phyloP scores from a whole-genome alignment of 306 rosid species.

The Neltuma alba region DNA sequence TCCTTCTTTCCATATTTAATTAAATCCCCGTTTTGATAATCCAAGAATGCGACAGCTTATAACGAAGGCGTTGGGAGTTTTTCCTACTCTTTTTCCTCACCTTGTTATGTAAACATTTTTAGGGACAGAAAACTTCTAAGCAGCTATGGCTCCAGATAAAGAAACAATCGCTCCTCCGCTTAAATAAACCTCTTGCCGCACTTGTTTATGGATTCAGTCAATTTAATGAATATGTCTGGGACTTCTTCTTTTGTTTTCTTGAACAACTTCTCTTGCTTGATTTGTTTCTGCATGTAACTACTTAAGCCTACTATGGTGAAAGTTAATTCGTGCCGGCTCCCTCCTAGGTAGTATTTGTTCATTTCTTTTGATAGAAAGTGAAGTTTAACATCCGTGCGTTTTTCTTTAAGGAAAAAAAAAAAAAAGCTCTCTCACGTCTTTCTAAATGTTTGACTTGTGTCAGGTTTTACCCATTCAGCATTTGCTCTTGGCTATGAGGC shows the following conservation, averaged over 20 bases:
- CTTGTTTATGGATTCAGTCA: neutral
- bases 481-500: constrained; percentile 72
- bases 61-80: neutral
- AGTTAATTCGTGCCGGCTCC: neutral
- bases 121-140: neutral
- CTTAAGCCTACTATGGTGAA: neutral
- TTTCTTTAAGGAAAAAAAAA: neutral
- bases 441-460: constrained; percentile 22
- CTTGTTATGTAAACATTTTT: neutral
- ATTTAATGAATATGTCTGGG: neutral
- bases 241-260: neutral
- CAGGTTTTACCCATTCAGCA: constrained; percentile 74
- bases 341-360: neutral
- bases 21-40: neutral
- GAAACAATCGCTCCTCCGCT: neutral
- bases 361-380: neutral
- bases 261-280: neutral
- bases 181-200: neutral
- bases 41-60: neutral
- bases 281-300: neutral
- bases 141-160: neutral
- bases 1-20: neutral
- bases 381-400: neutral
- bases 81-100: neutral
- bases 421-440: neutral